These are phyloP conservation scores for Elaeagnus macrophylla DNA, from an alignment of 306 rosid genomes.

Conservation along the genomic window DNA sequence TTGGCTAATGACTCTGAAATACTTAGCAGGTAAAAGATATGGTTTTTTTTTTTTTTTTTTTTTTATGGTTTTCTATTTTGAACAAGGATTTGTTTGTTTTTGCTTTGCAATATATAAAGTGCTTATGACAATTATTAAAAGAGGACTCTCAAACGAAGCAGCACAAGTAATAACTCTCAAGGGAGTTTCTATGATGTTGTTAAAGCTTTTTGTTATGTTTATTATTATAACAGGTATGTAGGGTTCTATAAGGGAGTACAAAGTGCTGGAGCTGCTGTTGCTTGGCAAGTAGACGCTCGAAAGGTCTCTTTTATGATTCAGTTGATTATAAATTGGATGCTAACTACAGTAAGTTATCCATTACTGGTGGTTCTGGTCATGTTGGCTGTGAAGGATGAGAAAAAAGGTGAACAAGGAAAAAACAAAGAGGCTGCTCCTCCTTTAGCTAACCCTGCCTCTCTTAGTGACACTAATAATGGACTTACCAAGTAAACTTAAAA, in stretches of 20 bases:
- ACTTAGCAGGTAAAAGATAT: slow-evolving; percentile 65
- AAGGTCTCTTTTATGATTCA: slow-evolving; percentile 46
- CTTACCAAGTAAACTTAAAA: slow-evolving; percentile 1
- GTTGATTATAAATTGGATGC: slow-evolving; percentile 56
- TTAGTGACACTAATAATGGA: not conserved
- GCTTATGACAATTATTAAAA: too few species aligned
- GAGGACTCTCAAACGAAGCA: not conserved
- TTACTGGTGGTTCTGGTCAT: slow-evolving; percentile 42
- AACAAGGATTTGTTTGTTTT: too few species aligned
- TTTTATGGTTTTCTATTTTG: too few species aligned
- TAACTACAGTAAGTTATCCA: slow-evolving; percentile 63
- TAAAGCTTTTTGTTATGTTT: not conserved
- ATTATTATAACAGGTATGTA: slow-evolving; percentile 39
- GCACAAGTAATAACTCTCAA: too few species aligned
- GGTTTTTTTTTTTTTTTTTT: too few species aligned
- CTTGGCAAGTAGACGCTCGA: slow-evolving; percentile 77
- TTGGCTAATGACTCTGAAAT: slow-evolving; percentile 76
- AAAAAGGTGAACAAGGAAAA: slow-evolving; percentile 18
- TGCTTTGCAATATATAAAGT: too few species aligned
- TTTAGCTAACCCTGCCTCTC: slow-evolving; percentile 8
- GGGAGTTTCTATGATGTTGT: not conserved
- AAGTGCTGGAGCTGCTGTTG: slow-evolving; percentile 96
- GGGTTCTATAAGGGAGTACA: slow-evolving; percentile 91
- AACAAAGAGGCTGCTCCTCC: slow-evolving; percentile 23
- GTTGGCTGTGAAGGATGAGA: slow-evolving; percentile 62